These are phyloP conservation scores for Pochonia chlamydosporia DNA, from an alignment of 2,329 filamentous ascomycete genomes.

Conservation along the genomic window DNA sequence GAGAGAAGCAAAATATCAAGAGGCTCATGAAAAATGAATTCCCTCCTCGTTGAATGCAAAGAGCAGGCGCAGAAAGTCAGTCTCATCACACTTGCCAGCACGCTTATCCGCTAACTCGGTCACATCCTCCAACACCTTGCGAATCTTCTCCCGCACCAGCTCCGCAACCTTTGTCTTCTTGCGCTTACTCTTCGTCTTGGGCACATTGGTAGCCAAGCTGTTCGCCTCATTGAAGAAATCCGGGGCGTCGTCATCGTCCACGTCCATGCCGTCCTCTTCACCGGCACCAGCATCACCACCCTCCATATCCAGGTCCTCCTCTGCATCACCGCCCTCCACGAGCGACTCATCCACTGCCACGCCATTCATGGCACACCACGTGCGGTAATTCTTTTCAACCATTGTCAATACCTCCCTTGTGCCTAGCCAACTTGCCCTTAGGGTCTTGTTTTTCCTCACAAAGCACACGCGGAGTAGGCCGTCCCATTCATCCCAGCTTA, in stretches of 20 bases:
- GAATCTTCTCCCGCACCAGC: slow-evolving; percentile 80
- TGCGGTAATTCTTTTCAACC: slow-evolving; percentile 80
- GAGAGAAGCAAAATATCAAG: not conserved
- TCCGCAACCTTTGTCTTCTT: slow-evolving; percentile 75
- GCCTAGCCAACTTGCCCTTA: slow-evolving; percentile 75
- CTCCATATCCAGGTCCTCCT: slow-evolving; percentile 31
- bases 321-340: slow-evolving; percentile 38
- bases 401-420: slow-evolving; percentile 76
- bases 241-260: slow-evolving; percentile 67
- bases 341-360: slow-evolving; percentile 67
- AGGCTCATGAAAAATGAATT: slow-evolving; percentile 73
- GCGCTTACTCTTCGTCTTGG: slow-evolving; percentile 62
- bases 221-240: slow-evolving; percentile 73
- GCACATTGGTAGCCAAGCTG: slow-evolving; percentile 27
- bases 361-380: slow-evolving; percentile 84
- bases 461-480: slow-evolving; percentile 70
- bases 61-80: slow-evolving; percentile 79
- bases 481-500: slow-evolving; percentile 94
- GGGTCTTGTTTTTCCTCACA: slow-evolving; percentile 80
- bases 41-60: slow-evolving; percentile 84
- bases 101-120: slow-evolving; percentile 78
- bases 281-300: slow-evolving; percentile 33
- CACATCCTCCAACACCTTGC: slow-evolving; percentile 74
- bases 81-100: slow-evolving; percentile 83
- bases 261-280: slow-evolving; percentile 41